These are phyloP conservation scores for Ogataea hybrid DNA, from an alignment of 1,139 yeast species.

Conservation along the genomic window DNA sequence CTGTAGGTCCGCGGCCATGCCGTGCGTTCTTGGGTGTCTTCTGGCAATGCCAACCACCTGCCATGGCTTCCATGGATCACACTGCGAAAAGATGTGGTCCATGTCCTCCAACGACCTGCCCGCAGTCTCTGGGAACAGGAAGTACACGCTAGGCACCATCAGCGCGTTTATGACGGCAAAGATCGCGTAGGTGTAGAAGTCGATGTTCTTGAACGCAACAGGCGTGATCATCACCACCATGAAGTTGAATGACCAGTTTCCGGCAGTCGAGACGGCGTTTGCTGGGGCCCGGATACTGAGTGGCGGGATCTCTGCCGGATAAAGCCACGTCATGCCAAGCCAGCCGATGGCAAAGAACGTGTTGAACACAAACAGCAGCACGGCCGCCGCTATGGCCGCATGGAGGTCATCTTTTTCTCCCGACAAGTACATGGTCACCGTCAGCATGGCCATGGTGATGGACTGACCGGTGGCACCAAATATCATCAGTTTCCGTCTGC, in stretches of 20 bases:
- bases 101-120: conserved; percentile 45
- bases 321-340: conserved; percentile 58
- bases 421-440: conserved; percentile 28
- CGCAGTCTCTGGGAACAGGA: conserved; percentile 43
- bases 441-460: conserved; percentile 55
- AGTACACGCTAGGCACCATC: conserved; percentile 41
- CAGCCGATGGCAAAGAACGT: conserved; percentile 56
- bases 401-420: conserved; percentile 36
- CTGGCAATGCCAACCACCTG: conserved; percentile 37
- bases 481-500: conserved; percentile 60
- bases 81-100: conserved; percentile 39
- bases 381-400: conserved; percentile 37
- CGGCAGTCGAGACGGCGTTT: conserved; percentile 44
- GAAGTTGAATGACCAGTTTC: conserved; percentile 49
- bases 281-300: conserved; percentile 58
- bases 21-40: neutral
- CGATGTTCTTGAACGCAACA: conserved; percentile 40
- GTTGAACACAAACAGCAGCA: conserved; percentile 47
- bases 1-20: neutral
- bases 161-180: conserved; percentile 42
- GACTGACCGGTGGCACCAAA: conserved; percentile 60
- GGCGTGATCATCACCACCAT: conserved; percentile 57
- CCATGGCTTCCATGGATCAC: conserved; percentile 39
- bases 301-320: conserved; percentile 64
- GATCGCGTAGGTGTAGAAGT: conserved; percentile 44